Evolutionary conservation across 1,284 basidiomycete genomes (phyloP).

Genomic region (Naganishia albida): DNA sequence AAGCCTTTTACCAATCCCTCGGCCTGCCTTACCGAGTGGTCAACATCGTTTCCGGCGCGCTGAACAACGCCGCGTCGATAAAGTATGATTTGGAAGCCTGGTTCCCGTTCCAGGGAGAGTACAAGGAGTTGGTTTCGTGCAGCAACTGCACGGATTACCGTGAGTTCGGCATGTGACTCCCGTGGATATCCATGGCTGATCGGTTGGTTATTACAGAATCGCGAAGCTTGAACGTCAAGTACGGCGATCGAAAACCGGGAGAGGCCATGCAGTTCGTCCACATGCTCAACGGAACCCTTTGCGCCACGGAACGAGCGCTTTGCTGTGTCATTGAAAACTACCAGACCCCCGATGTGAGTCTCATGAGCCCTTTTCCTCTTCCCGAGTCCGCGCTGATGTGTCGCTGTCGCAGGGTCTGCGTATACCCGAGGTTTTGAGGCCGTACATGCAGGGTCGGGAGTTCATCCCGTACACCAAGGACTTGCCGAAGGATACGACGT

Average conservation of each 20-base stretch:
- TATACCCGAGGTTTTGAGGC: slow-evolving; percentile 83
- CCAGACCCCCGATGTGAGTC: slow-evolving; percentile 83
- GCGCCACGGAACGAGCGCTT: slow-evolving; percentile 91
- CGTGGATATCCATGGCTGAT: background rate
- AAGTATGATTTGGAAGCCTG: slow-evolving; percentile 98
- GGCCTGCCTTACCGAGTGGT: slow-evolving; percentile 89
- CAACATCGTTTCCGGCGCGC: slow-evolving; percentile 91
- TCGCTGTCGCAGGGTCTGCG: slow-evolving; percentile 66
- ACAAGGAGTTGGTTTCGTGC: slow-evolving; percentile 92
- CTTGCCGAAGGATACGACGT: slow-evolving; percentile 48
- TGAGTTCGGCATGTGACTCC: slow-evolving; percentile 56
- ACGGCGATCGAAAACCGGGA: slow-evolving; percentile 83
- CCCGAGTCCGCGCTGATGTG: background rate
- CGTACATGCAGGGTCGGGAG: slow-evolving; percentile 94
- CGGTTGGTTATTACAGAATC: slow-evolving; percentile 63
- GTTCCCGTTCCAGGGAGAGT: slow-evolving; percentile 96
- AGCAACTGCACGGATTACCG: slow-evolving; percentile 95
- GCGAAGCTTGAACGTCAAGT: slow-evolving; percentile 82
- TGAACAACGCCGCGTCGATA: slow-evolving; percentile 95
- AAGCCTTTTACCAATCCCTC: slow-evolving; percentile 94
- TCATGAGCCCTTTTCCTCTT: no score
- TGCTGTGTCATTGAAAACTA: slow-evolving; percentile 99
- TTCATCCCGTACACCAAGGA: slow-evolving; percentile 74
- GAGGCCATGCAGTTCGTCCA: slow-evolving; percentile 88
- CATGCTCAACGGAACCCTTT: slow-evolving; percentile 97